Base-by-base conservation (phyloP, 1,284 basidiomycete genomes). In the Leccinum angustisporum region DNA sequence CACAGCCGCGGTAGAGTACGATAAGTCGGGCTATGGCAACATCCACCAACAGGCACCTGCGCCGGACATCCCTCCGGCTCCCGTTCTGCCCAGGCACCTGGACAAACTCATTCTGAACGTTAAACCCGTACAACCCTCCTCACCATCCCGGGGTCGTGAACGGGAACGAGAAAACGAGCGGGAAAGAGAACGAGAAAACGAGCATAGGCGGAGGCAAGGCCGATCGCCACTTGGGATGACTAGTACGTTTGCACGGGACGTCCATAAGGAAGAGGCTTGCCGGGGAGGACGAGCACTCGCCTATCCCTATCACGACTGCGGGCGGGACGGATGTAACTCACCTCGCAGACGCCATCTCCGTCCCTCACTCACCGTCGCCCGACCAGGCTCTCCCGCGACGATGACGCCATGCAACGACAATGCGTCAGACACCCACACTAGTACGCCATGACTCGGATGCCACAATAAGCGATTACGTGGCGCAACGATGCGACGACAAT, bases 51-150 rank as follows among this genome's bases (percentile, higher is more conserved):
- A 73, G 30, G 79, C 87, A 53, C 81, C 88, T 54, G 79, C 87
- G 4, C 90, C 89, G 14, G 87, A 86, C 68, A 88, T 94, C 64
- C 94, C 94, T 5, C 86, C 90, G 46, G 94, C 95, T 1, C 95
- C 97, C 0, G 81, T 84, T 1, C 82, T 98, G 53, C 97, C 97
- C 0, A 81, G 95, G 2, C 95, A 98, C 71, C 81, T 99, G 34
- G 95, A 98, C 71, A 95, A 94, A 72, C 88, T 98, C 54, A 97
- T 98, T 59, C 78, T 98, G 65, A 98, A 98, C 73, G 83, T 62
- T 80, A 68, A 79, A 78, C 56, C 72, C 69, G 76, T 71, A 67
- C 72, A 77, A 64, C 56, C 71, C 61, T 33, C 31, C 31, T 61
- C 70, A 34, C 62, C 67, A 5, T 61, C 73, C 54, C 71, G 70